phyloP scores from a whole-genome alignment of 495 filamentous ascomycete species.

The Penicillium steckii region DNA sequence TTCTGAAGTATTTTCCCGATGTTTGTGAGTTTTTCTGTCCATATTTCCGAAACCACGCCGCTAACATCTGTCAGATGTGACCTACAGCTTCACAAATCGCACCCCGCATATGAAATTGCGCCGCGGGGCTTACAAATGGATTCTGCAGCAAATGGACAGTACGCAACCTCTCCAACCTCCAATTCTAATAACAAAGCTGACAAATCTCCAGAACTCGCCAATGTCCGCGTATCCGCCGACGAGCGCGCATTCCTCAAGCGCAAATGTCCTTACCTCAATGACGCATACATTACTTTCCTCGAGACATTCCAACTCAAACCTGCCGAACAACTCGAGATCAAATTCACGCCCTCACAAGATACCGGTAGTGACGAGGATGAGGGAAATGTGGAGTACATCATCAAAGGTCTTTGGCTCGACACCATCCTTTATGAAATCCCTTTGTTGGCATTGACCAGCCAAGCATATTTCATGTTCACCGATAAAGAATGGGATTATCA shows the following conservation, averaged over 20 bases:
- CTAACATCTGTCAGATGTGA: constrained; percentile 57
- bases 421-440: constrained; percentile 98
- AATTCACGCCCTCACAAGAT: constrained; percentile 64
- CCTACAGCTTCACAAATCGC: constrained; percentile 91
- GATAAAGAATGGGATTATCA: constrained; percentile 85
- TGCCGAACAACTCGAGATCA: constrained; percentile 70
- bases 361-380: constrained; percentile 65
- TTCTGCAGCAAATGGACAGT: constrained; percentile 79
- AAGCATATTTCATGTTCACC: constrained; percentile 96
- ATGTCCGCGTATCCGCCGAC: constrained; percentile 71
- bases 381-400: constrained; percentile 70
- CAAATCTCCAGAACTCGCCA: constrained; percentile 62
- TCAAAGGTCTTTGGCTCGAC: constrained; percentile 85
- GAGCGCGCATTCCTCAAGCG: constrained; percentile 76
- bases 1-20: constrained; percentile 85
- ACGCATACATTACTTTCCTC: constrained; percentile 76
- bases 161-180: constrained; percentile 15
- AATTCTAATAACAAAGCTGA: neutral
- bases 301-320: constrained; percentile 77
- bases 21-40: constrained; percentile 51
- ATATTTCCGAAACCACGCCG: neutral
- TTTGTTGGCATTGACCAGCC: constrained; percentile 83
- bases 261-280: constrained; percentile 78
- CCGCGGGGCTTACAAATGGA: constrained; percentile 79
- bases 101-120: constrained; percentile 91